phyloP scores from a whole-genome alignment of 2,329 filamentous ascomycete species.

The Fusarium coffeatum region DNA sequence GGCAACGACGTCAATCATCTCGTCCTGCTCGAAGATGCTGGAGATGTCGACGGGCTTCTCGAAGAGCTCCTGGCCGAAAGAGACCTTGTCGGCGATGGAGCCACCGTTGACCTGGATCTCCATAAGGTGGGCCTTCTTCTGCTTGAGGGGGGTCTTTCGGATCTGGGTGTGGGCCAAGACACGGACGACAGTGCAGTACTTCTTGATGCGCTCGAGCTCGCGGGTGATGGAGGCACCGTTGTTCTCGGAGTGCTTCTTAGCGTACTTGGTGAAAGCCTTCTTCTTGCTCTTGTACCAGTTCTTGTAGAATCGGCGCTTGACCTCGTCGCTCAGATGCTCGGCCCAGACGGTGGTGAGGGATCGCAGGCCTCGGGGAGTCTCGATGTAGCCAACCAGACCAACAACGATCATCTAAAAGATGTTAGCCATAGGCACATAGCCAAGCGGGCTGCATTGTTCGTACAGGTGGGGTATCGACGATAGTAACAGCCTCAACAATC shows the following conservation, averaged over 20 bases:
- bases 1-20: conserved; percentile 99
- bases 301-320: conserved; percentile 99
- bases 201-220: conserved; percentile 99
- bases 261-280: conserved; percentile 99
- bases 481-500: conserved; percentile 86
- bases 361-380: conserved; percentile 98
- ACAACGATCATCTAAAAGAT: conserved; percentile 96
- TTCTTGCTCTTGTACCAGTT: conserved; percentile 99
- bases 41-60: conserved; percentile 98
- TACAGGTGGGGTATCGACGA: conserved; percentile 96
- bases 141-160: conserved; percentile 98
- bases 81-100: conserved; percentile 94
- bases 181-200: conserved; percentile 99
- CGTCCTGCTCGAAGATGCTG: conserved; percentile 98
- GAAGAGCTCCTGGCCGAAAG: conserved; percentile 94
- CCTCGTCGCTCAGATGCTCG: conserved; percentile 97
- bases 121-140: conserved; percentile 99
- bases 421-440: conserved; percentile 79
- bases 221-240: conserved; percentile 90
- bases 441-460: conserved; percentile 85
- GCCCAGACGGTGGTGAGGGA: conserved; percentile 99
- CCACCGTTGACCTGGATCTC: conserved; percentile 99
- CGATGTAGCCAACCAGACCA: conserved; percentile 99
- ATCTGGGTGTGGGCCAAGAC: conserved; percentile 99
- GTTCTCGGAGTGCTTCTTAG: conserved; percentile 99